Percentiles rank a stretch among this genome's conserved stretches.
Conservation (phyloP, 2,329 filamentous ascomycete genomes). For the Aureobasidium sp. region DNA sequence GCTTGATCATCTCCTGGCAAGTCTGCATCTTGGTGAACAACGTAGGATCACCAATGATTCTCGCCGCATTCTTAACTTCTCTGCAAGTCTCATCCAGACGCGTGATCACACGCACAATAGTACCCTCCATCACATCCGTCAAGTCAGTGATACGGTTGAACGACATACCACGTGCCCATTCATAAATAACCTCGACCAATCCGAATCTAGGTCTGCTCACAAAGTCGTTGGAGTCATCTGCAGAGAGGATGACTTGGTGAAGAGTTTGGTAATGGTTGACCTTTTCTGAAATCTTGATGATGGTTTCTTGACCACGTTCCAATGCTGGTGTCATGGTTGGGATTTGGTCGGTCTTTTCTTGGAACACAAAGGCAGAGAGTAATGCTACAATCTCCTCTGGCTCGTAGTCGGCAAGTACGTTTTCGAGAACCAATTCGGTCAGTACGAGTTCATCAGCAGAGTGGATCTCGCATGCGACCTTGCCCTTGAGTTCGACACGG, state of each 20-base stretch:
- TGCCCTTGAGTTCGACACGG: conserved; percentile 95
- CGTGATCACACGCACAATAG: conserved; percentile 96
- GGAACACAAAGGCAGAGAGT: conserved; percentile 95
- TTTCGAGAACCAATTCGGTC: conserved; percentile 96
- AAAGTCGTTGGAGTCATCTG: conserved; percentile 94
- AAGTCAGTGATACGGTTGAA: conserved; percentile 98
- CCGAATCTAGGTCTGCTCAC: conserved; percentile 89
- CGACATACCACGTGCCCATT: conserved; percentile 98
- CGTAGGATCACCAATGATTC: conserved; percentile 94
- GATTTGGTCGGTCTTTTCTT: conserved; percentile 90
- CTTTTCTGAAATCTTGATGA: conserved; percentile 91
- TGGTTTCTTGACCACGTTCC: conserved; percentile 84
- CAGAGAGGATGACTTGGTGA: conserved; percentile 91
- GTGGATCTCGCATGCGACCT: conserved; percentile 98
- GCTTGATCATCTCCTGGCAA: conserved; percentile 97
- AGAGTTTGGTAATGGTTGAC: conserved; percentile 91
- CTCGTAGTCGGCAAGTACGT: conserved; percentile 94
- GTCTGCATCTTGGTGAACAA: conserved; percentile 97
- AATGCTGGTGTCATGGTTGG: conserved; percentile 86
- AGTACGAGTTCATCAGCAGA: conserved; percentile 97
- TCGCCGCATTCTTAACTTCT: conserved; percentile 96
- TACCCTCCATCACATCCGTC: conserved; percentile 97
- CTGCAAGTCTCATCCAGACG: conserved; percentile 95
- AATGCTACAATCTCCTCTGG: conserved; percentile 97
- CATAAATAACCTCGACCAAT: conserved; percentile 97